Evolutionary conservation across 2,329 filamentous ascomycete genomes (phyloP), one percentile per base, ranked within the genome.

Genomic region (Trichoderma semiorbis): DNA sequence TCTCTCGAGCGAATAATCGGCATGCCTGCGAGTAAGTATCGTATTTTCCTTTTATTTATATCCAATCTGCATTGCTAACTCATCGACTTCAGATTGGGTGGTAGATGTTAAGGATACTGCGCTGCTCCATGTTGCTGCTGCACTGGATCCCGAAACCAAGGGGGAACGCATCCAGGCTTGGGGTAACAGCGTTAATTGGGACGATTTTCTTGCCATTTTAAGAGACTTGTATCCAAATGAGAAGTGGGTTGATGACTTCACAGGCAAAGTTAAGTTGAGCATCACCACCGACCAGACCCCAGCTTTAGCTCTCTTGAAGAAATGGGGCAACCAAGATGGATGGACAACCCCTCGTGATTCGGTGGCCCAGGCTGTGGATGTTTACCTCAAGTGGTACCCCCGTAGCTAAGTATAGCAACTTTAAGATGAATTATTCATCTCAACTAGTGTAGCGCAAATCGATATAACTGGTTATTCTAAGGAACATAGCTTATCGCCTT

Each of bases 161-260:
- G 74, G 74, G 16, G 71, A 74, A 55, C 78, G 79, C 7, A 50
- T 81, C 5, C 76, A 77, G 53, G 75, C 75, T 7, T 81, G 75
- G 73, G 77, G 75, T 0, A 66, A 76, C 18, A 70, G 62, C 14
- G 74, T 69, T 55, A 77, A 77, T 67, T 78, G 76, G 74, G 66
- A 85, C 28, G 76, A 83, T 14, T 75, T 78, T 1, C 66, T 80
- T 3, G 70, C 70, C 8, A 73, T 78, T 18, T 64, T 79, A 16
- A 75, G 77, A 30, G 73, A 74, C 47, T 28, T 77, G 12, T 70
- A 73, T 69, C 78, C 78, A 2, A 55, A 76, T 39, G 66, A 72
- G 5, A 72, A 76, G 34, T 75, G 39, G 39, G 7, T 43, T 43
- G 39, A n/a, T 43, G 39, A 43, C 39, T 43, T 78, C 39, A 61